phyloP scores from a whole-genome alignment of 345 rosid genomes.

The Eucalyptus erythrocorys region DNA sequence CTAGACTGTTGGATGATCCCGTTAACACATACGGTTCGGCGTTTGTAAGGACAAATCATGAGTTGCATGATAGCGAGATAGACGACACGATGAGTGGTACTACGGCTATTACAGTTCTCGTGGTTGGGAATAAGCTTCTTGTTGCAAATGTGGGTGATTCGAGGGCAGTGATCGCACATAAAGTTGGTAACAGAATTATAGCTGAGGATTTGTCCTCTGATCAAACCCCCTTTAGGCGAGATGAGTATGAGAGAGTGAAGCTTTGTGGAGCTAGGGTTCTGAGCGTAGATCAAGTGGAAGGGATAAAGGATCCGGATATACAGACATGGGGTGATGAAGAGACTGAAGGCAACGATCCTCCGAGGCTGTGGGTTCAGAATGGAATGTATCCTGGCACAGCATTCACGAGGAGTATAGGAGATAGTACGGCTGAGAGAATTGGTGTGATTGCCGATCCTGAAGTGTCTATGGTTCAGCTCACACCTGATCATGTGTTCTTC shows the following conservation, averaged over 20 bases:
- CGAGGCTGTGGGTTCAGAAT: slow-evolving; percentile 88
- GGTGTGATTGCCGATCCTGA: slow-evolving; percentile 88
- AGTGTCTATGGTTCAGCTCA: slow-evolving; percentile 50
- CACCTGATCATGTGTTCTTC: slow-evolving; percentile 63
- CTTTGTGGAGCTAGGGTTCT: slow-evolving; percentile 82
- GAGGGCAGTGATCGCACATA: slow-evolving; percentile 80
- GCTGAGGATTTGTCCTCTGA: slow-evolving; percentile 85
- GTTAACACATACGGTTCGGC: slow-evolving; percentile 61
- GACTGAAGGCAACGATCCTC: slow-evolving; percentile 89
- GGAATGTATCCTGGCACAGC: slow-evolving; percentile 98
- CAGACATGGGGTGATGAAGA: slow-evolving; percentile 90
- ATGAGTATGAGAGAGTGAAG: slow-evolving; percentile 89
- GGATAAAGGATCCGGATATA: slow-evolving; percentile 70
- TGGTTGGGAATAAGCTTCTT: slow-evolving; percentile 63
- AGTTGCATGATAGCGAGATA: slow-evolving; percentile 61
- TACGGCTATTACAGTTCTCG: slow-evolving; percentile 88
- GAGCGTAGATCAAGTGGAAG: slow-evolving; percentile 95
- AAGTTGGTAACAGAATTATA: slow-evolving; percentile 39
- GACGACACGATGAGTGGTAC: slow-evolving; percentile 97
- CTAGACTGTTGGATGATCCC: slow-evolving; percentile 58
- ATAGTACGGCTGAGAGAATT: slow-evolving; percentile 70
- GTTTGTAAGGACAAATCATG: slow-evolving; percentile 43
- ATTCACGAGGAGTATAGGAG: slow-evolving; percentile 90
- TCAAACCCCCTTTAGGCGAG: slow-evolving; percentile 93
- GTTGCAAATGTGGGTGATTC: slow-evolving; percentile 99